Evolutionary conservation across 2,329 filamentous ascomycete species (phyloP).

Genomic region (Whalleya microplaca): DNA sequence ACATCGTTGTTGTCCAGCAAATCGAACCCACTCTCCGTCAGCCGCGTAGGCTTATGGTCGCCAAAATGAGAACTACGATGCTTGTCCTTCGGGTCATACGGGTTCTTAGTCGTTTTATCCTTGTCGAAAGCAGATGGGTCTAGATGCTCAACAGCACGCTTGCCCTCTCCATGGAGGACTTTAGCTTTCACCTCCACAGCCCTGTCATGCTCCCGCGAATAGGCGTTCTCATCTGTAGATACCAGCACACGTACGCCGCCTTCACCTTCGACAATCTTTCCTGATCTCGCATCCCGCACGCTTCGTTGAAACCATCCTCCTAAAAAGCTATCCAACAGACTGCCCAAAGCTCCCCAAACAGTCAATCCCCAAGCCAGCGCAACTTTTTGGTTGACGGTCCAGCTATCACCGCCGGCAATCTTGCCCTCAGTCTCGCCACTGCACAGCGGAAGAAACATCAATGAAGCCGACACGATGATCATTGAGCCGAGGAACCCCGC

Average conservation of each 20-base stretch:
- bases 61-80: slow-evolving; percentile 57
- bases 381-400: slow-evolving; percentile 51
- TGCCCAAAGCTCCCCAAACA: slow-evolving; percentile 76
- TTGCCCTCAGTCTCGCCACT: slow-evolving; percentile 41
- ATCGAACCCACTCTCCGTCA: slow-evolving; percentile 69
- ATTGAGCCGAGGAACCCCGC: slow-evolving; percentile 77
- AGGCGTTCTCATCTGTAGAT: slow-evolving; percentile 36
- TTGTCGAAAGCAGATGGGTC: slow-evolving; percentile 41
- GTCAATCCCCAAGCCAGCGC: slow-evolving; percentile 62
- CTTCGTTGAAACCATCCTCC: slow-evolving; percentile 85
- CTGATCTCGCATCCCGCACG: slow-evolving; percentile 80
- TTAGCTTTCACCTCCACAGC: slow-evolving; percentile 46
- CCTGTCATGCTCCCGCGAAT: slow-evolving; percentile 36
- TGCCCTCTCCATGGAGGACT: slow-evolving; percentile 48
- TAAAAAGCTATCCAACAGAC: slow-evolving; percentile 83
- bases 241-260: slow-evolving; percentile 68
- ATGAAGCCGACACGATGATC: slow-evolving; percentile 67
- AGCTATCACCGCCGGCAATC: slow-evolving; percentile 50
- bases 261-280: slow-evolving; percentile 86
- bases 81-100: slow-evolving; percentile 55
- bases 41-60: slow-evolving; percentile 61
- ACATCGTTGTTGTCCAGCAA: slow-evolving; percentile 94
- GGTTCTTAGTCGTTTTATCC: slow-evolving; percentile 41
- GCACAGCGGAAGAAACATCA: slow-evolving; percentile 73
- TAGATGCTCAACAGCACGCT: slow-evolving; percentile 45